Conservation (phyloP, 768 basidiomycete species). For the Amanita thiersii region DNA sequence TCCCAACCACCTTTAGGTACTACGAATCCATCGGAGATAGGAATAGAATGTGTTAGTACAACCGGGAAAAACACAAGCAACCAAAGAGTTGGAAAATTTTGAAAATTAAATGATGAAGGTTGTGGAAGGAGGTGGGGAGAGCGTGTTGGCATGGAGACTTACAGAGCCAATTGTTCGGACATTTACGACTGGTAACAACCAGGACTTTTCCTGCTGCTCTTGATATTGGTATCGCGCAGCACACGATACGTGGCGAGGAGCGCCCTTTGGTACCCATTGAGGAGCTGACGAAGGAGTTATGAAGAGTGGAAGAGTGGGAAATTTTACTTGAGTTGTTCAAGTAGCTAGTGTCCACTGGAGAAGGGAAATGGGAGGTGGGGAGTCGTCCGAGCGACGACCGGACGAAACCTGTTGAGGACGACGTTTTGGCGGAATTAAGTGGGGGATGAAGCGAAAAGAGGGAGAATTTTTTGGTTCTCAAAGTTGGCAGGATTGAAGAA, state of each 20-base stretch:
- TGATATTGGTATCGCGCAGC: constrained; percentile 83
- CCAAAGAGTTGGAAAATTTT: too few relatives aligned
- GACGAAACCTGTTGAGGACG: constrained; percentile 12
- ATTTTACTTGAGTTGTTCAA: constrained; percentile 18
- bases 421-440: constrained; percentile 5
- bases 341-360: constrained; percentile 21
- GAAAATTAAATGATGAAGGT: constrained; percentile 10
- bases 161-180: constrained; percentile 81
- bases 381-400: constrained; percentile 16
- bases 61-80: too few relatives aligned
- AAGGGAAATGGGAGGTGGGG: constrained; percentile 10
- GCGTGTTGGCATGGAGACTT: constrained; percentile 34
- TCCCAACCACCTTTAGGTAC: constrained; percentile 96
- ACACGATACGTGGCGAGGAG: constrained; percentile 75
- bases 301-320: constrained; percentile 9
- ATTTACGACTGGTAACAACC: constrained; percentile 78
- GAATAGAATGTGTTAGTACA: too few relatives aligned
- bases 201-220: constrained; percentile 70
- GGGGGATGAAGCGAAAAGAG: neutral
- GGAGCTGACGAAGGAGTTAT: constrained; percentile 12
- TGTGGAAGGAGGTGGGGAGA: constrained; percentile 10
- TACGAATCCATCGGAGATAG: constrained; percentile 20
- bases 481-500: neutral
- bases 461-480: neutral
- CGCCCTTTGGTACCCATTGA: constrained; percentile 66